These are phyloP conservation scores for Sherardia arvensis DNA, from an alignment of 257 asterid species.

Conservation along the genomic window DNA sequence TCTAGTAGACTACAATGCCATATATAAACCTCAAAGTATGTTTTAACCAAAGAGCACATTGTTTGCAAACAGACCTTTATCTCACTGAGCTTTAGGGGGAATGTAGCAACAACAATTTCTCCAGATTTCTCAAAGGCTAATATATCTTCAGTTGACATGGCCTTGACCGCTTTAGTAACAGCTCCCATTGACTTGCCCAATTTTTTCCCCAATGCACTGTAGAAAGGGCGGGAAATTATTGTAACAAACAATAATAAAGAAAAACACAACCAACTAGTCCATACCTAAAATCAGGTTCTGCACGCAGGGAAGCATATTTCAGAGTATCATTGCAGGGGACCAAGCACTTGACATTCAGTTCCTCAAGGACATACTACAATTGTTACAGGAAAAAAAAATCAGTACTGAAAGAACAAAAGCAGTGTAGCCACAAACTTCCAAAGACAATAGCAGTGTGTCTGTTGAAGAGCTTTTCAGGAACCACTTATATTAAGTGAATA, in stretches of 20 bases:
- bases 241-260: neutral
- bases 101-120: conserved; percentile 43
- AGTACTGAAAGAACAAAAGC: neutral
- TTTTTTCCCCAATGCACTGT: conserved; percentile 66
- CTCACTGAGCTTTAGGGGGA: conserved; percentile 60
- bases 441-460: neutral
- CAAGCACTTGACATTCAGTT: conserved; percentile 76
- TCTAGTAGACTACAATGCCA: neutral
- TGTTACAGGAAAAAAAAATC: neutral
- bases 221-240: neutral
- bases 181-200: conserved; percentile 89
- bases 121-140: conserved; percentile 81
- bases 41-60: neutral
- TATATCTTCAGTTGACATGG: conserved; percentile 72
- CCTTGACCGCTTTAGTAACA: conserved; percentile 69
- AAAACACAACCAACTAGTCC: neutral
- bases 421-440: no score
- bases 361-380: conserved; percentile 72
- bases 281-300: conserved; percentile 91
- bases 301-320: conserved; percentile 73
- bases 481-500: neutral
- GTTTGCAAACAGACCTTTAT: conserved; percentile 38
- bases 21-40: neutral
- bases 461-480: no score
- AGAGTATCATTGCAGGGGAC: conserved; percentile 75